Evolutionary conservation across 2,329 filamentous ascomycete species (phyloP).

Genomic region (Xylariaceae sp.): DNA sequence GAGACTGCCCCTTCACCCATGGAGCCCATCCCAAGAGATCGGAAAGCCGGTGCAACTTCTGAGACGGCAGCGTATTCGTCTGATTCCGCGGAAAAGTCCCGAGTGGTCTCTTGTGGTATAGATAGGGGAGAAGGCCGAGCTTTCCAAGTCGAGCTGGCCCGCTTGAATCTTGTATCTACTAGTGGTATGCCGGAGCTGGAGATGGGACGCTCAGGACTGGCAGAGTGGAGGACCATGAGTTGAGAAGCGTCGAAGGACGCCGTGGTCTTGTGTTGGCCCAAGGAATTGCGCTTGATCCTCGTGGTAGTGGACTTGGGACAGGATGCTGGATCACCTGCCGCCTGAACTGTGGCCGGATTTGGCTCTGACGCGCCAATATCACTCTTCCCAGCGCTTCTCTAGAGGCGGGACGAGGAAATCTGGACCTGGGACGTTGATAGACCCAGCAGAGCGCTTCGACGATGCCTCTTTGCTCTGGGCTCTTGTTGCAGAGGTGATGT

Average conservation of each 20-base stretch:
- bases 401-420: conserved; percentile 13
- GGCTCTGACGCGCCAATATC: conserved; percentile 8
- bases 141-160: conserved; percentile 3
- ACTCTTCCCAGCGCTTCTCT: conserved; percentile 15
- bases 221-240: conserved; percentile 6
- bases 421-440: conserved; percentile 14
- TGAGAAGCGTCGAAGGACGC: conserved; percentile 18
- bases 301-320: conserved; percentile 12
- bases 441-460: conserved; percentile 16
- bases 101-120: conserved; percentile 1
- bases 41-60: conserved; percentile 3
- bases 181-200: conserved; percentile 21
- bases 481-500: conserved; percentile 8
- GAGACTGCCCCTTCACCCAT: conserved; percentile 3
- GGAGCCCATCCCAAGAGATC: conserved; percentile 7
- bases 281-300: conserved; percentile 19
- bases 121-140: conserved; percentile 2
- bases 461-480: conserved; percentile 16
- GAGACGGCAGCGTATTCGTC: conserved; percentile 3
- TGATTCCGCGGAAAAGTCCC: conserved; percentile 3
- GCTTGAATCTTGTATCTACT: conserved; percentile 12
- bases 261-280: conserved; percentile 19
- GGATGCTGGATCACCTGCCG: conserved; percentile 15
- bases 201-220: conserved; percentile 14
- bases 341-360: conserved; percentile 10